These are phyloP conservation scores for Geotrichum reessii DNA, from an alignment of 1,139 yeast genomes.

Conservation along the genomic window DNA sequence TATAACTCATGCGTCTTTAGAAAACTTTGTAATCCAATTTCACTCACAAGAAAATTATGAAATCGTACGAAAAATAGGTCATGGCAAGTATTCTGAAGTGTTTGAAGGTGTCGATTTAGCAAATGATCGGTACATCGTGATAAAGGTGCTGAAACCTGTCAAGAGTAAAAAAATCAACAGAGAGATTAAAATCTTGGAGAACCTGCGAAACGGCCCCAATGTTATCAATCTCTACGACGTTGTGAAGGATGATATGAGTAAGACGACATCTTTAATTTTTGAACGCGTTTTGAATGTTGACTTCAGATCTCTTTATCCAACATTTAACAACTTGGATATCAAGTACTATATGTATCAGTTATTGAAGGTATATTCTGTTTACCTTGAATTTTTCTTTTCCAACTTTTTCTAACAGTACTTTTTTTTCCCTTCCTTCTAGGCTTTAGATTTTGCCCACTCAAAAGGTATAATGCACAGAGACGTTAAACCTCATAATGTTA, in stretches of 20 bases:
- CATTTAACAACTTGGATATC: slow-evolving; percentile 69
- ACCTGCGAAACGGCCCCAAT: slow-evolving; percentile 75
- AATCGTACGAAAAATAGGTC: slow-evolving; percentile 77
- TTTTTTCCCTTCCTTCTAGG: slow-evolving; percentile 32
- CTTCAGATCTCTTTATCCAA: slow-evolving; percentile 79
- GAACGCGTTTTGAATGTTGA: slow-evolving; percentile 82
- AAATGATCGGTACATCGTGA: slow-evolving; percentile 43
- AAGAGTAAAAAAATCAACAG: slow-evolving; percentile 87
- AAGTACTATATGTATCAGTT: slow-evolving; percentile 81
- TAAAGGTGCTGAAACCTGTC: slow-evolving; percentile 89
- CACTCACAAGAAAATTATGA: slow-evolving; percentile 70
- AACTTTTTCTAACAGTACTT: not conserved
- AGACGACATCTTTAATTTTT: slow-evolving; percentile 87
- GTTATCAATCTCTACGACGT: slow-evolving; percentile 69
- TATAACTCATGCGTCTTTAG: slow-evolving; percentile 18
- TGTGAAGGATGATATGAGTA: slow-evolving; percentile 72
- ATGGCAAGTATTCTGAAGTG: slow-evolving; percentile 93
- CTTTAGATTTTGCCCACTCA: slow-evolving; percentile 84
- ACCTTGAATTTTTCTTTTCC: not conserved
- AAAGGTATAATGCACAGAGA: slow-evolving; percentile 97
- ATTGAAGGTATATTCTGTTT: slow-evolving; percentile 38
- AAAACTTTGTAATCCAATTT: slow-evolving; percentile 43
- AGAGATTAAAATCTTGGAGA: slow-evolving; percentile 81
- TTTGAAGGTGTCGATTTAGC: slow-evolving; percentile 58
- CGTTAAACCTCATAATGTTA: slow-evolving; percentile 92